These are phyloP conservation scores for Linnemannia elongata DNA, from an alignment of 192 early-diverging fungal species.

Conservation along the genomic window DNA sequence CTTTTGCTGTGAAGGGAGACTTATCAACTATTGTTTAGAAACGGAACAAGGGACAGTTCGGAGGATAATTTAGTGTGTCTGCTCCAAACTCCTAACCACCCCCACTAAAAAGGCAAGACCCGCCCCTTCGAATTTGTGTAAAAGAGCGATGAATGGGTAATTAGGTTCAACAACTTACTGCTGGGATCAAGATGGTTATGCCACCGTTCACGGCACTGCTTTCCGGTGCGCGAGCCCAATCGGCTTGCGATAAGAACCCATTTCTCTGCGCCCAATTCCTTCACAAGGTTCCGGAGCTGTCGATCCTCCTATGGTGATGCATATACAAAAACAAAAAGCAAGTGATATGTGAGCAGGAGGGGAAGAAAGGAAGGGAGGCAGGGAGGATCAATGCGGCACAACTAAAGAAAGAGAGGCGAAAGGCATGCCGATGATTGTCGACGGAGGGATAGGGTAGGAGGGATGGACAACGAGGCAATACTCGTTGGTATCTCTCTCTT, in stretches of 20 bases:
- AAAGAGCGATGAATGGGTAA: not conserved
- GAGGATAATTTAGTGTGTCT: not conserved
- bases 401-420: not conserved
- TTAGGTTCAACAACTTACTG: slow-evolving; percentile 17
- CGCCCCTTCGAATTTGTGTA: not conserved
- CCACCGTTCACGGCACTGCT: slow-evolving; percentile 54
- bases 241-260: slow-evolving; percentile 53
- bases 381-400: not conserved
- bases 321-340: not conserved
- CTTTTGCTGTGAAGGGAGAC: slow-evolving; percentile 48
- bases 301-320: slow-evolving; percentile 43
- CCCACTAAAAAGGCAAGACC: not conserved
- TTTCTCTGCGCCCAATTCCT: slow-evolving; percentile 51
- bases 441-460: not conserved
- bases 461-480: not conserved
- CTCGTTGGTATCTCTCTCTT: not conserved
- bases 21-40: slow-evolving; percentile 36
- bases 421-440: not conserved
- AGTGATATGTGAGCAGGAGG: not conserved
- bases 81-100: not conserved
- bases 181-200: slow-evolving; percentile 51
- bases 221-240: slow-evolving; percentile 51
- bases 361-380: not conserved
- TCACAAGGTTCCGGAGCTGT: slow-evolving; percentile 40
- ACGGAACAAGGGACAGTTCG: not conserved